Evolutionary conservation across 495 filamentous ascomycete genomes (phyloP).

Genomic region (Lepraria neglecta): DNA sequence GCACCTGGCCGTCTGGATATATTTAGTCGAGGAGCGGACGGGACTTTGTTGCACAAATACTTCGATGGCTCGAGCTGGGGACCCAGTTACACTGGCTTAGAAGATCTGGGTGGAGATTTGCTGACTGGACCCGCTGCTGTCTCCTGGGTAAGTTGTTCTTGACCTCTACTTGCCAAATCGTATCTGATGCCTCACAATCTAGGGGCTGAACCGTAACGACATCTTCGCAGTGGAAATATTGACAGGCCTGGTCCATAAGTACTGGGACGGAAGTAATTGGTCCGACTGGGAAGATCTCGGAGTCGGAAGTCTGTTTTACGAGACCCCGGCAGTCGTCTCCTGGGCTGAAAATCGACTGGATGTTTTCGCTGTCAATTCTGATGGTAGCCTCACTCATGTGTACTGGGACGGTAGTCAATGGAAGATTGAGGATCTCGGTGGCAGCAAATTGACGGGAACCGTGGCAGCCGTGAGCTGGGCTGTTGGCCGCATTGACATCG

Average conservation of each 20-base stretch:
- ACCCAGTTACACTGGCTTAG: background rate
- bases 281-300: slow-evolving; percentile 21
- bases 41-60: slow-evolving; percentile 19
- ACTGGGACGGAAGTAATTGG: slow-evolving; percentile 22
- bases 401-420: slow-evolving; percentile 27
- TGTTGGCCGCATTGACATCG: slow-evolving; percentile 26
- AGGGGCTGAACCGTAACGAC: slow-evolving; percentile 13
- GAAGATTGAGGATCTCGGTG: slow-evolving; percentile 23
- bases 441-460: slow-evolving; percentile 23
- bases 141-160: slow-evolving; percentile 6
- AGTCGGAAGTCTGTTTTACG: slow-evolving; percentile 13
- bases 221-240: background rate
- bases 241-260: slow-evolving; percentile 16
- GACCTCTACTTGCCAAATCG: too few relatives aligned
- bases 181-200: background rate
- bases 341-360: slow-evolving; percentile 23
- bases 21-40: slow-evolving; percentile 27
- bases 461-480: slow-evolving; percentile 18
- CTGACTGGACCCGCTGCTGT: background rate
- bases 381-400: slow-evolving; percentile 17
- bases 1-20: slow-evolving; percentile 32
- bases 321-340: slow-evolving; percentile 19
- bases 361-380: slow-evolving; percentile 14
- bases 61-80: slow-evolving; percentile 24
- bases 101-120: background rate